Percentiles rank a stretch among this genome's conserved stretches.
These are phyloP conservation scores for Neonectria hederae DNA, from an alignment of 2,329 filamentous ascomycete genomes.

Conservation along the genomic window DNA sequence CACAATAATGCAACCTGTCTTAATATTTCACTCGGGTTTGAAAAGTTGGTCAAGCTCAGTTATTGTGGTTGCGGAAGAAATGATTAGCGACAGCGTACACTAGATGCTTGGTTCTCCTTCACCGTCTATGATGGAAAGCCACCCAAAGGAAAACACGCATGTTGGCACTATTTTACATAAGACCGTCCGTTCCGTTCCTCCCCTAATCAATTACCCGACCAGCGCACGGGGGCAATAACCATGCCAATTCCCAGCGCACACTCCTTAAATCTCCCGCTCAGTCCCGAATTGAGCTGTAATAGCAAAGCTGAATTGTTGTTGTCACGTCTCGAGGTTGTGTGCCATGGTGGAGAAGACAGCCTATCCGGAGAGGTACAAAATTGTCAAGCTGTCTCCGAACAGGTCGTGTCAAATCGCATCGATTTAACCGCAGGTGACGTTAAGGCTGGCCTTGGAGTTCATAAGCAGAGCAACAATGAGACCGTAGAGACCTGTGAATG, in stretches of 20 bases:
- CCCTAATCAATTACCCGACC: slow-evolving; percentile 38
- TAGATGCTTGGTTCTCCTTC: slow-evolving; percentile 53
- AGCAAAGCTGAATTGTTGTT: slow-evolving; percentile 39
- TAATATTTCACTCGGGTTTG: neutral
- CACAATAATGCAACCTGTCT: neutral
- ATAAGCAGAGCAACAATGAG: slow-evolving; percentile 98
- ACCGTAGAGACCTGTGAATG: slow-evolving; percentile 86
- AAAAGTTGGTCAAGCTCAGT: neutral
- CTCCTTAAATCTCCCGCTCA: slow-evolving; percentile 33
- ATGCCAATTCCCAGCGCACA: slow-evolving; percentile 37
- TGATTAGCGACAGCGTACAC: slow-evolving; percentile 52
- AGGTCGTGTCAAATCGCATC: slow-evolving; percentile 19
- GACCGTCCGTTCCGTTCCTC: slow-evolving; percentile 41
- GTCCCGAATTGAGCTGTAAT: slow-evolving; percentile 23
- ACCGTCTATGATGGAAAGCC: slow-evolving; percentile 60
- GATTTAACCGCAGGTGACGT: slow-evolving; percentile 65
- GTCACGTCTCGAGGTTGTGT: slow-evolving; percentile 37
- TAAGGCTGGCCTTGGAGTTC: slow-evolving; percentile 89
- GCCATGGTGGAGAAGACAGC: slow-evolving; percentile 36
- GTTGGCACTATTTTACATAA: slow-evolving; percentile 63
- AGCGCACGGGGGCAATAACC: slow-evolving; percentile 33
- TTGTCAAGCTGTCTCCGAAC: slow-evolving; percentile 49
- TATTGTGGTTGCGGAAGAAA: slow-evolving; percentile 25
- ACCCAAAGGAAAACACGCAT: slow-evolving; percentile 52
- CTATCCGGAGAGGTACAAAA: slow-evolving; percentile 43